Evolutionary conservation across 495 filamentous ascomycete species (phyloP), one percentile per base, ranked within the genome.

Genomic region (Hypoxylon intermedium): DNA sequence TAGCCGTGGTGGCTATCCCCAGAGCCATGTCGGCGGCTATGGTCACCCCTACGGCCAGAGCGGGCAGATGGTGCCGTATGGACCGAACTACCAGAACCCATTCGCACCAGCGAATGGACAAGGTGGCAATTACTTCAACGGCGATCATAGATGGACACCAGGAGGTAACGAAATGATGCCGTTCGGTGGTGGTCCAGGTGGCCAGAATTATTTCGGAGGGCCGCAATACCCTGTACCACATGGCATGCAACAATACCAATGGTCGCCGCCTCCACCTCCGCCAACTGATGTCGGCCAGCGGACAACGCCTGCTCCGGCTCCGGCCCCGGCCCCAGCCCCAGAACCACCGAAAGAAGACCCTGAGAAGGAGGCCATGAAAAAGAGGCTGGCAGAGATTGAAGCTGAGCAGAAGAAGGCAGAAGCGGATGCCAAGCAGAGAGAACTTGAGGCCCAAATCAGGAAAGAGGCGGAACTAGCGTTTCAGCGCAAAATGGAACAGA

Each of bases 131-230:
- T 78, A 71, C 58, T 78, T 72, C 43, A 69, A 65, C 9, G 43
- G 44, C 9, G 70, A 73, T 3, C 72, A 62, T 9, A 71, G 66
- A 24, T 58, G 69, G 23, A 68, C 60, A 12, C 53, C 55, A 23
- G 62, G 60, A 37, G 62, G 60, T 19, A 74, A 76, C 55, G 77
- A 79, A 41, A 74, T 81, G 77, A 78, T 78, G 70, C 76, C 77
- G 2, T 81, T 80, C 56, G 66, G 63, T 19, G 63, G 42, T 28
- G 70, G 72, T 6, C 36, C 20, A 55, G 33, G 48, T 9, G 67
- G 49, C 24, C 55, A 60, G 15, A 61, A 54, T 16, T 74, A 65
- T 44, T 74, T 64, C 34, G 52, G 57, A n/a, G 67, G 61, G 15
- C 65, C 60, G 6, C 59, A 19, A 23, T 72, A 68, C 56, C 67